phyloP scores from a whole-genome alignment of 345 rosid species.

The Citrus unshiu region DNA sequence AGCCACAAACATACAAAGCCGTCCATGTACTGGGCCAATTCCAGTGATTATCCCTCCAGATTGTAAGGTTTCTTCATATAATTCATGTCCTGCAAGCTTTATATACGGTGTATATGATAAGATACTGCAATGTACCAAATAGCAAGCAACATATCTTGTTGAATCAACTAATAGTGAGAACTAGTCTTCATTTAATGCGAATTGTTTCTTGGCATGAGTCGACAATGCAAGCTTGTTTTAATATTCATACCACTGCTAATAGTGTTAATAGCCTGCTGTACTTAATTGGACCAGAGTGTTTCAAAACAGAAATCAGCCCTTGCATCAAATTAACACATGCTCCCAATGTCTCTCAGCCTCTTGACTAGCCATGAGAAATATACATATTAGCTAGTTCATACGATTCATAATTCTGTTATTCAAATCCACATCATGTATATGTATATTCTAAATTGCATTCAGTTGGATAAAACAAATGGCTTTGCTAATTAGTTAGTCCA shows the following conservation, averaged over 20 bases:
- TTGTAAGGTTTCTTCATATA: constrained; percentile 77
- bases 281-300: not conserved
- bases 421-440: not conserved
- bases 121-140: constrained; percentile 21
- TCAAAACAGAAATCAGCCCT: not conserved
- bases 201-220: not conserved
- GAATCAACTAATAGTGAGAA: not conserved
- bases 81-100: constrained; percentile 96
- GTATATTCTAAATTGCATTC: not conserved
- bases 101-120: constrained; percentile 34
- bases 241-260: not conserved
- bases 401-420: not conserved
- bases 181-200: not conserved
- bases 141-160: not conserved
- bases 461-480: not conserved
- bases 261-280: not conserved
- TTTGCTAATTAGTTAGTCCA: not conserved
- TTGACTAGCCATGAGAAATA: not conserved
- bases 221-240: not conserved
- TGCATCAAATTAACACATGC: not conserved
- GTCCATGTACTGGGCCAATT: constrained; percentile 88
- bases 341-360: not conserved
- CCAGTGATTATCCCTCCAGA: constrained; percentile 91
- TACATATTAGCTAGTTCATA: not conserved
- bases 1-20: constrained; percentile 91